These are phyloP conservation scores for Acephala macrosclerotiorum DNA, from an alignment of 2,329 filamentous ascomycete genomes.

Conservation along the genomic window DNA sequence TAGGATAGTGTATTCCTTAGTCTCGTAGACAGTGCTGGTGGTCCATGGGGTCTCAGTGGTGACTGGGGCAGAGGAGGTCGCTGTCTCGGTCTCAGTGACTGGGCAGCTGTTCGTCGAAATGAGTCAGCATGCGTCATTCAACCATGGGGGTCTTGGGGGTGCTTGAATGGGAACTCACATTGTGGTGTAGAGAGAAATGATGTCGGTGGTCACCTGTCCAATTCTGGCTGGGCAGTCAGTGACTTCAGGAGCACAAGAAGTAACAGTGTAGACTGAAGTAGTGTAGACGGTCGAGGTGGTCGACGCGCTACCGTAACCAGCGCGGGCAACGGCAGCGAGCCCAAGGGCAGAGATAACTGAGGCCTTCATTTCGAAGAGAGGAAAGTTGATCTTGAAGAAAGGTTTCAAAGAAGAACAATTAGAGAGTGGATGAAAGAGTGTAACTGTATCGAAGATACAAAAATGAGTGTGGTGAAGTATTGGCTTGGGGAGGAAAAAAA, in stretches of 20 bases:
- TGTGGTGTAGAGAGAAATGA: slow-evolving; percentile 47
- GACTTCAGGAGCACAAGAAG: slow-evolving; percentile 38
- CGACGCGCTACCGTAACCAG: not conserved
- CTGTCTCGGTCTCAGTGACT: slow-evolving; percentile 39
- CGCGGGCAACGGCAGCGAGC: slow-evolving; percentile 22
- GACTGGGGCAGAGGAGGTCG: not conserved
- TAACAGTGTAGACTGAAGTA: slow-evolving; percentile 50
- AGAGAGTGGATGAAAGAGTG: slow-evolving; percentile 26
- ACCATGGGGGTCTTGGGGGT: slow-evolving; percentile 7
- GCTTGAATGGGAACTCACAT: slow-evolving; percentile 30
- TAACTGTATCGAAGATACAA: slow-evolving; percentile 31
- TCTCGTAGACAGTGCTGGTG: slow-evolving; percentile 28
- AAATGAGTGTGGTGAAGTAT: slow-evolving; percentile 32
- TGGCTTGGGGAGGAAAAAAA: slow-evolving; percentile 18
- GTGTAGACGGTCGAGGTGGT: slow-evolving; percentile 57
- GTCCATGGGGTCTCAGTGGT: slow-evolving; percentile 33
- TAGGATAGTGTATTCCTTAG: slow-evolving; percentile 29
- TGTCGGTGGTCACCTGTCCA: slow-evolving; percentile 45
- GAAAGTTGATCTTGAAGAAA: slow-evolving; percentile 21
- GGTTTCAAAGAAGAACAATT: slow-evolving; percentile 13
- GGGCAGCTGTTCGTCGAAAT: slow-evolving; percentile 39
- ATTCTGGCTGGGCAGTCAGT: slow-evolving; percentile 40
- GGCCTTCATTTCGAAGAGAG: slow-evolving; percentile 30
- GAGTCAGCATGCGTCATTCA: not conserved
- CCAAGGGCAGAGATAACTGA: slow-evolving; percentile 29